A percentile compares a stretch with the other conserved stretches of the same genome.
These are phyloP conservation scores for Sherardia arvensis DNA, from an alignment of 257 asterid species.

Conservation along the genomic window DNA sequence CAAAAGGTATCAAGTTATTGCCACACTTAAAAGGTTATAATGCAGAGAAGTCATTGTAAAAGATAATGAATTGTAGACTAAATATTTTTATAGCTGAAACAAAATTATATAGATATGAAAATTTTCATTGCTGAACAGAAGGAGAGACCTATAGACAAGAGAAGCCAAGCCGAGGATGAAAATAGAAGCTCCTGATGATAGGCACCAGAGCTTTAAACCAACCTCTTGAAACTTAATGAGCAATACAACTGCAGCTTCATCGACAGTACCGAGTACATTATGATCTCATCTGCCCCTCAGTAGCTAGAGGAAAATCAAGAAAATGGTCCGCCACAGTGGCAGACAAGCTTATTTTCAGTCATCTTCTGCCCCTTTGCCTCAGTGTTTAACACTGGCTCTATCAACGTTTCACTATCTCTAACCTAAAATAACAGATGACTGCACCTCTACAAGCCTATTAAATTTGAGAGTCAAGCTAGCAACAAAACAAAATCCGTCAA, in stretches of 20 bases:
- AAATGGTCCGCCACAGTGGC: conserved; percentile 52
- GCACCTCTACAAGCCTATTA: conserved; percentile 23
- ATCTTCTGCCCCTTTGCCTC: conserved; percentile 62
- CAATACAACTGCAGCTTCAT: conserved; percentile 61
- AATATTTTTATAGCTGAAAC: no score
- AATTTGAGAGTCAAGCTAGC: conserved; percentile 43
- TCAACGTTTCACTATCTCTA: conserved; percentile 74
- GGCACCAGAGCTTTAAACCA: conserved; percentile 13
- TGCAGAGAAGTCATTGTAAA: no score
- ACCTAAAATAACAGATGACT: conserved; percentile 66
- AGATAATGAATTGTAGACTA: no score
- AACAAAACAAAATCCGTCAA: conserved; percentile 48
- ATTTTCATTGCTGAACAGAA: no score
- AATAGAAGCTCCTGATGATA: no score
- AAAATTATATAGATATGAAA: no score
- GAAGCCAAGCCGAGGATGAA: no score
- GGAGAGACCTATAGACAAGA: no score
- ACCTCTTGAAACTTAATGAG: conserved; percentile 76
- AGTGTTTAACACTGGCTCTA: conserved; percentile 58
- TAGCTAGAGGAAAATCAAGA: conserved; percentile 46
- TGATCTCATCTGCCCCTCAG: conserved; percentile 61
- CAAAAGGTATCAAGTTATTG: no score
- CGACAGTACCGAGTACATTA: conserved; percentile 62
- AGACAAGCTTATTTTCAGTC: conserved; percentile 54
- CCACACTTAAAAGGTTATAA: no score